phyloP scores from a whole-genome alignment of 768 basidiomycete species.

The Naganishia randhawae region DNA sequence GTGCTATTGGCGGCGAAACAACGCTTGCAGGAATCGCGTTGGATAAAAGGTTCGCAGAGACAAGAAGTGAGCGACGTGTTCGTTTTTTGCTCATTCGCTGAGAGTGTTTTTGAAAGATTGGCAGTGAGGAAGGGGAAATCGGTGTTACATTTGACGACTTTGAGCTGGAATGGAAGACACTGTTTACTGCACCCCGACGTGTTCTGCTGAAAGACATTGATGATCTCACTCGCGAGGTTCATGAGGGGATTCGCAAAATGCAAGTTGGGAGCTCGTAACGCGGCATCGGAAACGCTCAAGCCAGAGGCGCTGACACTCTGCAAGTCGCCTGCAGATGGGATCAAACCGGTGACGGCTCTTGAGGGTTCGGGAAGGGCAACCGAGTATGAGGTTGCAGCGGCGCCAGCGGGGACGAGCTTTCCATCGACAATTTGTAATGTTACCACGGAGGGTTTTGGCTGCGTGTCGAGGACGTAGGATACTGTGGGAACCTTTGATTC shows the following conservation, averaged over 20 bases:
- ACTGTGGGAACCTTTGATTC: background rate
- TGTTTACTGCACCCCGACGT: background rate
- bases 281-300: background rate
- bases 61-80: background rate
- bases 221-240: constrained; percentile 1
- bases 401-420: background rate
- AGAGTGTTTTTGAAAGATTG: background rate
- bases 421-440: constrained; percentile 8
- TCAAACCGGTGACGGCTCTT: background rate
- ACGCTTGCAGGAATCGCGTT: background rate
- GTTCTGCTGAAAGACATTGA: background rate
- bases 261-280: background rate
- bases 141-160: background rate
- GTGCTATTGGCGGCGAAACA: background rate
- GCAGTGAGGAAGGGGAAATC: background rate
- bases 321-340: background rate
- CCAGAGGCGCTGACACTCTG: no score
- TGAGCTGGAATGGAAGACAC: background rate
- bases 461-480: constrained; percentile 9
- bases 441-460: constrained; percentile 7
- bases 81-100: background rate
- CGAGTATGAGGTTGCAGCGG: background rate
- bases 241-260: background rate
- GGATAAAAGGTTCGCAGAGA: constrained; percentile 1
- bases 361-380: background rate